Conservation (phyloP, 2,329 filamentous ascomycete species). For the Trichoderma sp. region DNA sequence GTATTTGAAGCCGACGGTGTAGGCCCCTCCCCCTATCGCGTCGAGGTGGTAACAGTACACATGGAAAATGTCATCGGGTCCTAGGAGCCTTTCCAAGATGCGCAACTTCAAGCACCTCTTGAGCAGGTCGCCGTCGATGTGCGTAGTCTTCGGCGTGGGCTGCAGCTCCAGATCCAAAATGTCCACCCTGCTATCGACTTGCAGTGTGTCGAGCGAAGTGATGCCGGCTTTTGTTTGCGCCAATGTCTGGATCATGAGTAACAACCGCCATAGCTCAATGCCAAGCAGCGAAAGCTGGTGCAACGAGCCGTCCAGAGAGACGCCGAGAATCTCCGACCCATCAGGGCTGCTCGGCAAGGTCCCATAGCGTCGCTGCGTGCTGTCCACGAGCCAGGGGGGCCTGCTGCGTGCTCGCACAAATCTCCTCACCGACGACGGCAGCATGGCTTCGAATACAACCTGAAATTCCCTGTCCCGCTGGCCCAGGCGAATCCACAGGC, state of each 20-base stretch:
- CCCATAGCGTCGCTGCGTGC: constrained; percentile 46
- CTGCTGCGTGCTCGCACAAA: constrained; percentile 57
- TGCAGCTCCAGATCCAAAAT: constrained; percentile 42
- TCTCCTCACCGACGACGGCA: constrained; percentile 59
- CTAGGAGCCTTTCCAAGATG: constrained; percentile 49
- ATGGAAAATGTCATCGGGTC: constrained; percentile 38
- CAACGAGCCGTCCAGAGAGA: constrained; percentile 69
- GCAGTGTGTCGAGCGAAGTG: constrained; percentile 43
- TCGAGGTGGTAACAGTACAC: constrained; percentile 54
- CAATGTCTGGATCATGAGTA: constrained; percentile 74
- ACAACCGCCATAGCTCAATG: constrained; percentile 63
- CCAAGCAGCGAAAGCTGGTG: constrained; percentile 70
- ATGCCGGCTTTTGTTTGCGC: constrained; percentile 52
- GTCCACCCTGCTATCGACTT: constrained; percentile 31
- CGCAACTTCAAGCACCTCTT: constrained; percentile 54
- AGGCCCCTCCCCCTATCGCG: constrained; percentile 50
- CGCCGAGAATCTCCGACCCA: constrained; percentile 61
- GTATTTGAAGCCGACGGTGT: constrained; percentile 43
- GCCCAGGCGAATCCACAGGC: constrained; percentile 54
- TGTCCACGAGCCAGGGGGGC: constrained; percentile 52
- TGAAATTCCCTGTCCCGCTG: constrained; percentile 47
- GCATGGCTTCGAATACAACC: constrained; percentile 57
- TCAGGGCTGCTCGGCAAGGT: constrained; percentile 48
- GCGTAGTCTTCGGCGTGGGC: constrained; percentile 53
- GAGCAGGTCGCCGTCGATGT: constrained; percentile 69